phyloP scores from a whole-genome alignment of 2,329 filamentous ascomycete genomes.

The Scytalidium lignicola region DNA sequence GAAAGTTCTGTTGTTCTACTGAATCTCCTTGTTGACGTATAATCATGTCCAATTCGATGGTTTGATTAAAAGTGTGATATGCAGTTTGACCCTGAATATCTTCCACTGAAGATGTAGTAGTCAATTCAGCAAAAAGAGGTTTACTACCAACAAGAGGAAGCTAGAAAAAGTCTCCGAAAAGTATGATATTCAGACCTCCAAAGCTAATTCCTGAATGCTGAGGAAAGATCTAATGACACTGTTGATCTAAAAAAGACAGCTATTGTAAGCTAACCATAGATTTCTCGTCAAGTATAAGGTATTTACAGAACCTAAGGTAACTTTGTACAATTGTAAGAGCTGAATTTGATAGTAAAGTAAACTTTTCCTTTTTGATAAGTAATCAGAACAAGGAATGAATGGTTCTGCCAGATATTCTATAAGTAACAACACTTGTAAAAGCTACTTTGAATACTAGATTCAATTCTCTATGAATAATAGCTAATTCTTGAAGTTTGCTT shows the following conservation, averaged over 20 bases:
- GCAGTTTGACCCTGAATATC: too few species aligned
- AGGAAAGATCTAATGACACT: too few species aligned
- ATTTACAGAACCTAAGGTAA: not conserved
- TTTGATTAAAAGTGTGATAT: too few species aligned
- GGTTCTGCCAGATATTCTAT: slow-evolving; percentile 4
- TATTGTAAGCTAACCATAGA: too few species aligned
- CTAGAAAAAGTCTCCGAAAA: slow-evolving; percentile 10
- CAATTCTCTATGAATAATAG: not conserved
- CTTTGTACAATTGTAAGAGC: slow-evolving; percentile 5
- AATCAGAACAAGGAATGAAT: slow-evolving; percentile 3
- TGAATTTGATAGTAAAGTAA: not conserved
- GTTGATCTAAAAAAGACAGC: too few species aligned
- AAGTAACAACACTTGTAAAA: slow-evolving; percentile 5
- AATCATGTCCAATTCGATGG: too few species aligned
- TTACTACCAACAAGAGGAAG: slow-evolving; percentile 4
- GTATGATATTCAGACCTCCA: slow-evolving; percentile 6
- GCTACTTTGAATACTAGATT: slow-evolving; percentile 5
- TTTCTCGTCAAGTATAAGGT: too few species aligned
- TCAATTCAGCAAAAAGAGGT: not conserved
- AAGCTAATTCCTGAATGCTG: not conserved
- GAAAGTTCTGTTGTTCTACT: slow-evolving; percentile 5
- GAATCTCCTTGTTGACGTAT: slow-evolving; percentile 8
- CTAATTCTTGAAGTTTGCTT: slow-evolving; percentile 5
- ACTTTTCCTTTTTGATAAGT: slow-evolving; percentile 1
- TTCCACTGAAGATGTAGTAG: too few species aligned